A percentile compares a stretch with the other conserved stretches of the same genome.
These are phyloP conservation scores for Lactarius hatsudake DNA, from an alignment of 768 basidiomycete genomes.

Conservation along the genomic window DNA sequence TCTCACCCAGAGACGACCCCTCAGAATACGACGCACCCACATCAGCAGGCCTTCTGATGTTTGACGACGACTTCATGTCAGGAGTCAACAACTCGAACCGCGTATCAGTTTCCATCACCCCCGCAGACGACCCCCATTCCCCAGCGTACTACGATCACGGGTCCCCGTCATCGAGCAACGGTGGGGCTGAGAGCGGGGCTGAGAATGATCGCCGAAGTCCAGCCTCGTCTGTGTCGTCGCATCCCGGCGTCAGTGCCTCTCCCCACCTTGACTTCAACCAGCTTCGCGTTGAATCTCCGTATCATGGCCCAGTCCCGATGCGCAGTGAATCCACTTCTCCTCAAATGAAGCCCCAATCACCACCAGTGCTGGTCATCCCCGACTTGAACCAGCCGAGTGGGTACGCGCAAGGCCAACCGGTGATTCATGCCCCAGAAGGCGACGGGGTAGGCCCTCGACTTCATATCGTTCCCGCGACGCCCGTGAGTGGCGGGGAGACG, in stretches of 20 bases:
- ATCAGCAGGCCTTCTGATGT: slow-evolving; percentile 21
- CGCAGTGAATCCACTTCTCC: slow-evolving; percentile 41
- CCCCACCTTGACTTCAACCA: slow-evolving; percentile 57
- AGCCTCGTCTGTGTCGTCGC: slow-evolving; percentile 68
- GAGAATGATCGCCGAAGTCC: slow-evolving; percentile 52
- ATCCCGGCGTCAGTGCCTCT: slow-evolving; percentile 45
- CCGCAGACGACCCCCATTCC: slow-evolving; percentile 36
- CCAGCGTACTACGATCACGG: slow-evolving; percentile 54
- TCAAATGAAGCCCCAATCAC: slow-evolving; percentile 57
- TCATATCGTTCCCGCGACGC: slow-evolving; percentile 82
- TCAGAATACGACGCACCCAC: slow-evolving; percentile 64
- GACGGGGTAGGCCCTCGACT: slow-evolving; percentile 56
- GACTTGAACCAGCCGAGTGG: slow-evolving; percentile 40
- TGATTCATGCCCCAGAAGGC: slow-evolving; percentile 62
- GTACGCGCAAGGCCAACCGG: slow-evolving; percentile 44
- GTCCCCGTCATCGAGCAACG: slow-evolving; percentile 58
- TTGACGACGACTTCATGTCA: slow-evolving; percentile 50
- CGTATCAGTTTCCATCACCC: slow-evolving; percentile 41
- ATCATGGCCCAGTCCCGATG: slow-evolving; percentile 49
- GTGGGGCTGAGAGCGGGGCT: slow-evolving; percentile 42
- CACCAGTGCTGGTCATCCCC: slow-evolving; percentile 58
- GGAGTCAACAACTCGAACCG: slow-evolving; percentile 43
- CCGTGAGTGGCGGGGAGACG: slow-evolving; percentile 57
- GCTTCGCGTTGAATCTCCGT: slow-evolving; percentile 63
- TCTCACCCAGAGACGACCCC: slow-evolving; percentile 47